A percentile compares a stretch with the other conserved stretches of the same genome.
Conservation (phyloP, 2,329 filamentous ascomycete genomes). For the Nothomitra cinnamomea region DNA sequence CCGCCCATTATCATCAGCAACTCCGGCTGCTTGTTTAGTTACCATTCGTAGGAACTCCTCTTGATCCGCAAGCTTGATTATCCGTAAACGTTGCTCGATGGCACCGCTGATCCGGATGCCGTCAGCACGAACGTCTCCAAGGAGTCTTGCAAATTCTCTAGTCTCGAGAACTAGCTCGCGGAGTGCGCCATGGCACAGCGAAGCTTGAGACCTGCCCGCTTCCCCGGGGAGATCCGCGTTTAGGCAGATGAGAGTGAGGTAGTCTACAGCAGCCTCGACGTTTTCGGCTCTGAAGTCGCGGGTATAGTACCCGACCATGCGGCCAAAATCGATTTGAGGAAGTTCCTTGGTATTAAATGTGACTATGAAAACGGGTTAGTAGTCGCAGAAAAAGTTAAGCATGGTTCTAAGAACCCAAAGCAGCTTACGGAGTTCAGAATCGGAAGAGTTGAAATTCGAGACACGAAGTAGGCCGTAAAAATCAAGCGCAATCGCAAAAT, state of each 20-base stretch:
- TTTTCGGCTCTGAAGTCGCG: slow-evolving; percentile 86
- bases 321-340: slow-evolving; percentile 84
- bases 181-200: slow-evolving; percentile 78
- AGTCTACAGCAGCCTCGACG: slow-evolving; percentile 80
- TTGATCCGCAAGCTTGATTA: slow-evolving; percentile 67
- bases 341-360: slow-evolving; percentile 33
- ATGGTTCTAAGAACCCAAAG: neutral
- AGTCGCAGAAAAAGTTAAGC: slow-evolving; percentile 6
- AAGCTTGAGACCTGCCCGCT: slow-evolving; percentile 57
- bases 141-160: slow-evolving; percentile 80
- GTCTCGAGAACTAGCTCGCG: slow-evolving; percentile 94
- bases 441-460: slow-evolving; percentile 58
- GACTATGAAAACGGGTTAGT: slow-evolving; percentile 23
- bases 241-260: slow-evolving; percentile 78
- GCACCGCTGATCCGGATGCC: slow-evolving; percentile 72
- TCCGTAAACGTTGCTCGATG: slow-evolving; percentile 66
- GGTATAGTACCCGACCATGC: slow-evolving; percentile 89
- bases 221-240: slow-evolving; percentile 68
- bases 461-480: slow-evolving; percentile 84
- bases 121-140: slow-evolving; percentile 79
- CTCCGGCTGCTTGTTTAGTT: slow-evolving; percentile 77
- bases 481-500: slow-evolving; percentile 78
- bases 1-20: slow-evolving; percentile 85
- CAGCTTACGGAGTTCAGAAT: slow-evolving; percentile 46
- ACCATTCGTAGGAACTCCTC: slow-evolving; percentile 82